A percentile compares a stretch with the other conserved stretches of the same genome.
Evolutionary conservation across 345 rosid species (phyloP).

Genomic region (Iberis pinnata): DNA sequence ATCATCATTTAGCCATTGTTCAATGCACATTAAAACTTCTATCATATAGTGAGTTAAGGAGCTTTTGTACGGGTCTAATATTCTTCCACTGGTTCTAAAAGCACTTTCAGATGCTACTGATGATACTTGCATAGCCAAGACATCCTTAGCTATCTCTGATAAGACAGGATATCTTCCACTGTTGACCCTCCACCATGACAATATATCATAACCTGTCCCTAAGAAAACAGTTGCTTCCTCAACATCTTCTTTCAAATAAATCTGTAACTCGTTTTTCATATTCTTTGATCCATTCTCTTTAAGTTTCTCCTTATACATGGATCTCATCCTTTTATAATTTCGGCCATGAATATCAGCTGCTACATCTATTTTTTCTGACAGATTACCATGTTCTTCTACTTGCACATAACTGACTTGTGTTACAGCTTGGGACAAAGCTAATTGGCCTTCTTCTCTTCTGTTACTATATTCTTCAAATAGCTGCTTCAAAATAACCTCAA

Average conservation of each 20-base stretch:
- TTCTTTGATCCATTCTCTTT: neutral
- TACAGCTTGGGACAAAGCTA: no score
- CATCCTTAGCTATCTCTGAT: neutral
- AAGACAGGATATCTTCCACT: neutral
- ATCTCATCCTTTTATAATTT: neutral
- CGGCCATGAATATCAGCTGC: neutral
- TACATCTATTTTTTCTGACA: no score
- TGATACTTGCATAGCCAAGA: neutral
- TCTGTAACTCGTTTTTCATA: neutral
- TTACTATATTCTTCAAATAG: neutral
- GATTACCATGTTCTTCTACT: no score
- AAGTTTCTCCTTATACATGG: neutral
- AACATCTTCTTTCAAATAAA: neutral
- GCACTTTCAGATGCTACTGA: neutral
- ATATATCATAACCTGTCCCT: neutral
- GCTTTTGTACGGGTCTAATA: neutral
- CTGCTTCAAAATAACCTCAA: no score
- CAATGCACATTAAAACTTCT: neutral
- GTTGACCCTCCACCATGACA: neutral
- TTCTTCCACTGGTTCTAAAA: neutral
- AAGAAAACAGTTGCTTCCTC: neutral
- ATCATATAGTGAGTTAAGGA: neutral
- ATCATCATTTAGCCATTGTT: neutral
- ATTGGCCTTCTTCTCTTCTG: neutral
- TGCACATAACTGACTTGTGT: no score